These are phyloP conservation scores for Lyophyllum semitale DNA, from an alignment of 768 basidiomycete species.

Conservation along the genomic window DNA sequence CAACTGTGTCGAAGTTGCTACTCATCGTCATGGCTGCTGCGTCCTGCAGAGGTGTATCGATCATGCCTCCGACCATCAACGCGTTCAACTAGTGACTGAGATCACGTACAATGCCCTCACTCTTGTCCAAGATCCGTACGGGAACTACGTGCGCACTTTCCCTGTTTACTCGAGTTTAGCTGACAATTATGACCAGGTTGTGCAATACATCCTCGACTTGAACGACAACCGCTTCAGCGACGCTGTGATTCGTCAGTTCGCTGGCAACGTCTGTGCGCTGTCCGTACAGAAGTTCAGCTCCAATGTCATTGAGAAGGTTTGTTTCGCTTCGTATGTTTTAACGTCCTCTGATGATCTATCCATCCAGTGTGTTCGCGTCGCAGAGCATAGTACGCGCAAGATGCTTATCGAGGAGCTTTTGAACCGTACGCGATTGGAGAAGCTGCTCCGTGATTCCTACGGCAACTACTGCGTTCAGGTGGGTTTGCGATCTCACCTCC, in stretches of 20 bases:
- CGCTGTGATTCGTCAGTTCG: slow-evolving; percentile 94
- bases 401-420: slow-evolving; percentile 93
- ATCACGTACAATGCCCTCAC: slow-evolving; percentile 98
- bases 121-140: slow-evolving; percentile 95
- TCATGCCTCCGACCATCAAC: slow-evolving; percentile 94
- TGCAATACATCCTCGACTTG: slow-evolving; percentile 97
- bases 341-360: slow-evolving; percentile 1
- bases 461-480: slow-evolving; percentile 96
- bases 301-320: slow-evolving; percentile 95
- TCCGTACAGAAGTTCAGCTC: slow-evolving; percentile 99
- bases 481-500: slow-evolving; percentile 13
- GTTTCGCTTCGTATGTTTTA: slow-evolving; percentile 11
- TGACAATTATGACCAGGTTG: slow-evolving; percentile 55
- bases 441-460: slow-evolving; percentile 93
- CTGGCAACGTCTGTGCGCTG: slow-evolving; percentile 95
- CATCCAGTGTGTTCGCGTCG: slow-evolving; percentile 80
- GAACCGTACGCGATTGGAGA: slow-evolving; percentile 93
- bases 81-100: slow-evolving; percentile 95
- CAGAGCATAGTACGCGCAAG: slow-evolving; percentile 93
- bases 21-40: slow-evolving; percentile 97
- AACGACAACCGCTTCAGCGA: slow-evolving; percentile 99
- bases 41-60: slow-evolving; percentile 98
- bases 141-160: slow-evolving; percentile 72
- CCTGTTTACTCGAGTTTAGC: background rate
- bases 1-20: slow-evolving; percentile 98